A percentile compares a stretch with the other conserved stretches of the same genome.
These are phyloP conservation scores for Zalaria sp. DNA, from an alignment of 2,329 filamentous ascomycete genomes.

Conservation along the genomic window DNA sequence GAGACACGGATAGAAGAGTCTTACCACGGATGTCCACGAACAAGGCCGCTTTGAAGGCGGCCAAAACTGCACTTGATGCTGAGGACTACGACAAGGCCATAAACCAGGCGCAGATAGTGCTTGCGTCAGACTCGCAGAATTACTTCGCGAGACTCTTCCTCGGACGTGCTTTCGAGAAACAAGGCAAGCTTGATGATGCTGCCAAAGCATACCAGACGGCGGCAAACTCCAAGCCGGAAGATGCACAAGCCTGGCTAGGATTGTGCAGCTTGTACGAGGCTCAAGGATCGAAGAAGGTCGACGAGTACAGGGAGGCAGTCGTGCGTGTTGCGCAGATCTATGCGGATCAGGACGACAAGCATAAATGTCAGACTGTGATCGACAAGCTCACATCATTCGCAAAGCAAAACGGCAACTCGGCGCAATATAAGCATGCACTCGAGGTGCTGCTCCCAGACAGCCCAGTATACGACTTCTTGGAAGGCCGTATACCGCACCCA, in stretches of 20 bases:
- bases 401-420: conserved; percentile 54
- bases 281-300: conserved; percentile 53
- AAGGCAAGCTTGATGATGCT: conserved; percentile 54
- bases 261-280: conserved; percentile 75
- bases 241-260: conserved; percentile 83
- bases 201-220: conserved; percentile 65
- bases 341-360: conserved; percentile 45
- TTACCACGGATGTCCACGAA: conserved; percentile 23
- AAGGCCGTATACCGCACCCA: conserved; percentile 71
- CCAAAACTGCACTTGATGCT: conserved; percentile 62
- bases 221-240: conserved; percentile 54
- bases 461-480: conserved; percentile 65
- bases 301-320: conserved; percentile 60
- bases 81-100: conserved; percentile 68
- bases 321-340: conserved; percentile 64
- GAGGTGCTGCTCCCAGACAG: conserved; percentile 66
- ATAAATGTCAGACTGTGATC: conserved; percentile 48
- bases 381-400: conserved; percentile 69
- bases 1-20: too few relatives aligned
- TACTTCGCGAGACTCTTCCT: conserved; percentile 86
- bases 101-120: conserved; percentile 51
- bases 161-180: conserved; percentile 71
- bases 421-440: conserved; percentile 64
- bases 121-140: conserved; percentile 60
- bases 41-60: conserved; percentile 69